Evolutionary conservation across 75 land plant genomes (phyloP).

Genomic region (Picea glauca): DNA sequence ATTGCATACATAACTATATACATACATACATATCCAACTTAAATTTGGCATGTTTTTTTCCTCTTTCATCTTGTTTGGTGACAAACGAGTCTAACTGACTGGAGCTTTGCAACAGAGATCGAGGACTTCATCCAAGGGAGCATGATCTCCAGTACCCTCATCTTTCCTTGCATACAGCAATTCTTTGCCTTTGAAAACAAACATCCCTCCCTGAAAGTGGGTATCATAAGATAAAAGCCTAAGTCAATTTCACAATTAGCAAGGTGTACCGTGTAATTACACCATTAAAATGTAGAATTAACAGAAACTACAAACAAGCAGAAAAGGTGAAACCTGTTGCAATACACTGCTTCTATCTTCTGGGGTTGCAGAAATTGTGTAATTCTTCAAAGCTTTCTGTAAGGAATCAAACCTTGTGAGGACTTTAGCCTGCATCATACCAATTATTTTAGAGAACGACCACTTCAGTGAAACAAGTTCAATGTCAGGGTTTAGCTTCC

Average conservation of each 20-base stretch:
- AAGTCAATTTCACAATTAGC: not conserved
- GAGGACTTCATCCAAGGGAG: constrained; percentile 74
- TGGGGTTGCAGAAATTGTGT: constrained; percentile 68
- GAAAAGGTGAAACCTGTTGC: constrained; percentile 60
- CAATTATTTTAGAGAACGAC: too few species aligned
- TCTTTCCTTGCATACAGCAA: constrained; percentile 79
- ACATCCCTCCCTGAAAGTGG: constrained; percentile 73
- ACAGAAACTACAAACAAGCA: not conserved
- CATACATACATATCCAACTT: too few species aligned
- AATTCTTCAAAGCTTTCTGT: constrained; percentile 57
- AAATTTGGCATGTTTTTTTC: too few species aligned
- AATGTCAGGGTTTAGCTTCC: too few species aligned
- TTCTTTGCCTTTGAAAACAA: constrained; percentile 76
- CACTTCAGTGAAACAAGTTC: too few species aligned
- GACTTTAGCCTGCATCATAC: constrained; percentile 47
- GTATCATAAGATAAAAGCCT: not conserved
- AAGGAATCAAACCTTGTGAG: constrained; percentile 53
- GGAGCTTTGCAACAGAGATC: constrained; percentile 62
- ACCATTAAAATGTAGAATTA: not conserved
- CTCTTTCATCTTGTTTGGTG: not conserved
- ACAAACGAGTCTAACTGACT: constrained; percentile 6
- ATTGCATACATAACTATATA: too few species aligned
- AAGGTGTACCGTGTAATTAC: not conserved
- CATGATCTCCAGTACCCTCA: constrained; percentile 92
- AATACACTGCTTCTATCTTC: constrained; percentile 64